These are phyloP conservation scores for Iris macrosiphon DNA, from an alignment of 106 monocot species.

Conservation along the genomic window DNA sequence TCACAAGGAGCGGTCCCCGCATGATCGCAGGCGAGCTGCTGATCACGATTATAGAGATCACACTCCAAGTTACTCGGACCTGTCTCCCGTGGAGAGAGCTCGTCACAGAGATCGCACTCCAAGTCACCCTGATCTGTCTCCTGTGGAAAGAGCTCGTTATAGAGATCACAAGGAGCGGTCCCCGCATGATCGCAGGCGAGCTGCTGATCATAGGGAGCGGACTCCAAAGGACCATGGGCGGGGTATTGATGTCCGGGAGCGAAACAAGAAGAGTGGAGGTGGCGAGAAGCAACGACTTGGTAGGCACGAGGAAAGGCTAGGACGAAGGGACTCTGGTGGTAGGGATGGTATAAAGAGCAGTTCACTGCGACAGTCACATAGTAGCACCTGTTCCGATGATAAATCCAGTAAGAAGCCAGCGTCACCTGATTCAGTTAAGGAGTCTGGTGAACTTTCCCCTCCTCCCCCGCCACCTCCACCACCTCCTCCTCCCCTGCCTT, in stretches of 20 bases:
- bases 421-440: constrained; percentile 11
- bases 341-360: constrained; percentile 33
- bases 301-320: constrained; percentile 26
- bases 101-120: constrained; percentile 44
- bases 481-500: constrained; percentile 27
- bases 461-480: constrained; percentile 51
- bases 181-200: constrained; percentile 19
- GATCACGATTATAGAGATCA: constrained; percentile 22
- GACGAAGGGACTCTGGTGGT: constrained; percentile 21
- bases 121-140: too few relatives aligned
- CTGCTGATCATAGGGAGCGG: too few relatives aligned
- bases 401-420: constrained; percentile 35
- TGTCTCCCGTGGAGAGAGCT: constrained; percentile 32
- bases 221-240: constrained; percentile 26
- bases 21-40: constrained; percentile 28
- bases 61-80: constrained; percentile 24
- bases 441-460: constrained; percentile 34
- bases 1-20: neutral
- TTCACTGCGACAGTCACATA: constrained; percentile 20
- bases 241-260: constrained; percentile 26
- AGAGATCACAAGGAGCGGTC: constrained; percentile 8
- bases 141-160: constrained; percentile 22
- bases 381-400: constrained; percentile 20
- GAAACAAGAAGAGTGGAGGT: constrained; percentile 17
- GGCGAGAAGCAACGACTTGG: constrained; percentile 39